Percentiles rank a stretch among this genome's conserved stretches.
phyloP scores from a whole-genome alignment of 2,329 filamentous ascomycete genomes.

The Aspergillus ibericus region DNA sequence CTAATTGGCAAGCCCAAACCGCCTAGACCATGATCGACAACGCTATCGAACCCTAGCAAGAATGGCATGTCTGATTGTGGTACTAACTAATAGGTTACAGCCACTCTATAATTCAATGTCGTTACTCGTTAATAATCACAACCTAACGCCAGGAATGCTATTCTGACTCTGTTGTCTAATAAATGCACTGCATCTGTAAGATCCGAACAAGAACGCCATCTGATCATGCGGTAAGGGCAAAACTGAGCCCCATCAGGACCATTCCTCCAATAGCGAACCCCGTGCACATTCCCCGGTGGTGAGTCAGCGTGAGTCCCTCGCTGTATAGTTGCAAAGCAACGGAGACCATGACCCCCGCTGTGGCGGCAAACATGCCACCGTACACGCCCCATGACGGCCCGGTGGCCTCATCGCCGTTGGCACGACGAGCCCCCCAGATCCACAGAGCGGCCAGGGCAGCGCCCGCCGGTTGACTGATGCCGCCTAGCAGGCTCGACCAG shows the following conservation, averaged over 20 bases:
- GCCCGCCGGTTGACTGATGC: slow-evolving; percentile 81
- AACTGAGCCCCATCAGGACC: slow-evolving; percentile 80
- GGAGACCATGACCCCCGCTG: slow-evolving; percentile 92
- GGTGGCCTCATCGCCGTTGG: slow-evolving; percentile 25
- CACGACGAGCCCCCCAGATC: slow-evolving; percentile 70
- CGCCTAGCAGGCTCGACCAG: slow-evolving; percentile 80
- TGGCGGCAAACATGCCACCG: slow-evolving; percentile 75
- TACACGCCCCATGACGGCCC: slow-evolving; percentile 56
- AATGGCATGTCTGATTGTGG: no score
- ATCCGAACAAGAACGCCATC: background rate
- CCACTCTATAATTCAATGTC: background rate
- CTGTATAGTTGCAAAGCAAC: slow-evolving; percentile 87
- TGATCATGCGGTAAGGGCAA: slow-evolving; percentile 68
- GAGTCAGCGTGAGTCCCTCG: slow-evolving; percentile 77
- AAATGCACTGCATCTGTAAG: background rate
- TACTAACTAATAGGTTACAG: no score
- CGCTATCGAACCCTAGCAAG: no score
- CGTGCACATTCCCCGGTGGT: slow-evolving; percentile 39
- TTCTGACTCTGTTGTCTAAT: background rate
- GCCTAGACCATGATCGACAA: no score
- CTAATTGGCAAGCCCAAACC: no score
- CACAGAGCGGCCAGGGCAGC: slow-evolving; percentile 81
- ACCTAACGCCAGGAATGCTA: background rate
- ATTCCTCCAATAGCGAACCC: slow-evolving; percentile 59
- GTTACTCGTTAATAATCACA: background rate